phyloP scores from a whole-genome alignment of 2,329 filamentous ascomycete genomes.

The Fusarium incarnatum region DNA sequence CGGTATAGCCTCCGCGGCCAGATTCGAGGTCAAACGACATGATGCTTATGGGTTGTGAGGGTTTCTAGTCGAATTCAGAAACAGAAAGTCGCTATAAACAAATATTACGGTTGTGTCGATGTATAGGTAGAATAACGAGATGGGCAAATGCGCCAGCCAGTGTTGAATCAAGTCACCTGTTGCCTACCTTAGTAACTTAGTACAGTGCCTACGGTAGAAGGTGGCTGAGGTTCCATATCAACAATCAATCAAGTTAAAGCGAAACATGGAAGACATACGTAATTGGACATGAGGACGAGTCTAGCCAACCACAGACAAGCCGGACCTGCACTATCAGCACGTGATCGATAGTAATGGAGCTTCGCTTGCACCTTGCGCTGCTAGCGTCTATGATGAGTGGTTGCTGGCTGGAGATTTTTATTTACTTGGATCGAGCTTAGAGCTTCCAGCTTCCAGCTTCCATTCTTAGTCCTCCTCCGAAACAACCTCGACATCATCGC shows the following conservation, averaged over 20 bases:
- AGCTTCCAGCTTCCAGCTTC: slow-evolving; percentile 26
- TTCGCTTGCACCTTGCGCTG: slow-evolving; percentile 18
- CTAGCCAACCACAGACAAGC: slow-evolving; percentile 36
- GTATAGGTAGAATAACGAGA: slow-evolving; percentile 5
- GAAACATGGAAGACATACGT: slow-evolving; percentile 44
- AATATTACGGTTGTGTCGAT: slow-evolving; percentile 13
- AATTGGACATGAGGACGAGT: slow-evolving; percentile 35
- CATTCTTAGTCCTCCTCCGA: slow-evolving; percentile 18
- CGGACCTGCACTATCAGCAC: slow-evolving; percentile 46
- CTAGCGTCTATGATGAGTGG: slow-evolving; percentile 37
- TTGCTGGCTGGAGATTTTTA: slow-evolving; percentile 53
- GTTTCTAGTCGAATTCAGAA: neutral
- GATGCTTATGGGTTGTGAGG: neutral
- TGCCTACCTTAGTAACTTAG: slow-evolving; percentile 42
- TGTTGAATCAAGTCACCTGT: slow-evolving; percentile 39
- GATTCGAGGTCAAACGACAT: slow-evolving; percentile 98
- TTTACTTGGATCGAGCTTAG: slow-evolving; percentile 45
- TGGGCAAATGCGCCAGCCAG: slow-evolving; percentile 4
- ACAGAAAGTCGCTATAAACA: slow-evolving; percentile 7
- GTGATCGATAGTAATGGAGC: slow-evolving; percentile 44
- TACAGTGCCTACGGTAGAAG: slow-evolving; percentile 9
- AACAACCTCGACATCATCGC: slow-evolving; percentile 32
- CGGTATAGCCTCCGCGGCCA: slow-evolving; percentile 81
- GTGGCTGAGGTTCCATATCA: slow-evolving; percentile 36
- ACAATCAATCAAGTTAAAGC: slow-evolving; percentile 29